Evolutionary conservation across 2,329 filamentous ascomycete genomes (phyloP), one percentile per base, ranked within the genome.

Genomic region (Simplicillium aogashimaense): DNA sequence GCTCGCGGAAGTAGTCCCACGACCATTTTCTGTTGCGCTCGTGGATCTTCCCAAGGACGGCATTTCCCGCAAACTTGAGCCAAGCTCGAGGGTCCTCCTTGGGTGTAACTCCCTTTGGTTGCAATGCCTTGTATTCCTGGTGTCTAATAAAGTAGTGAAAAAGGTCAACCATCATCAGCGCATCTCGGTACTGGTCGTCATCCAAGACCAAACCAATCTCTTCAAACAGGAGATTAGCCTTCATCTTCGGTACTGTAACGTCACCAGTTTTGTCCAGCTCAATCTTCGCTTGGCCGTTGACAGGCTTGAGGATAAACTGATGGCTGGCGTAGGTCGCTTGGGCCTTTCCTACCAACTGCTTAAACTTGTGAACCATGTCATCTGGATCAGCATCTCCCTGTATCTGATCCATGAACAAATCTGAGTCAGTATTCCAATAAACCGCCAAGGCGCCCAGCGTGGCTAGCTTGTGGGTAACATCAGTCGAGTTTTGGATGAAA

Each of bases 101-200:
- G 0, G 87, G 85, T 0, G 76, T 74, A 43, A 81, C 74, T 1
- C 72, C 81, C 55, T 94, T 92, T 4, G 92, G 92, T 52, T 95
- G 87, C 43, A 88, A 71, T 52, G 83, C 90, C 57, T 94, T 94
- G 67, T 97, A 95, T 58, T 99, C 90, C 59, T 97, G 92, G 50
- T 98, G 92, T 28, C 90, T 82, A 51, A 95, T 85, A 60, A 97
- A 98, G 63, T 95, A 97, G 60, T 98, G 92, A 67, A 99, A 98
- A 3, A 97, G 70, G 57, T 99, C 92, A 2, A 97, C 85, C 69
- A 99, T 85, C 92, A 98, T 98, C 43, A 99, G 66, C 5, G 83
- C 87, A 63, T 99, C 92, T 25, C 94, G 84, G 57, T 99, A 99
- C 58, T 99, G 92, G 49, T 95, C 79, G 49, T 98, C 90, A 50